Evolutionary conservation across 1,139 yeast genomes (phyloP).

Genomic region (Groenewaldozyma sp.): DNA sequence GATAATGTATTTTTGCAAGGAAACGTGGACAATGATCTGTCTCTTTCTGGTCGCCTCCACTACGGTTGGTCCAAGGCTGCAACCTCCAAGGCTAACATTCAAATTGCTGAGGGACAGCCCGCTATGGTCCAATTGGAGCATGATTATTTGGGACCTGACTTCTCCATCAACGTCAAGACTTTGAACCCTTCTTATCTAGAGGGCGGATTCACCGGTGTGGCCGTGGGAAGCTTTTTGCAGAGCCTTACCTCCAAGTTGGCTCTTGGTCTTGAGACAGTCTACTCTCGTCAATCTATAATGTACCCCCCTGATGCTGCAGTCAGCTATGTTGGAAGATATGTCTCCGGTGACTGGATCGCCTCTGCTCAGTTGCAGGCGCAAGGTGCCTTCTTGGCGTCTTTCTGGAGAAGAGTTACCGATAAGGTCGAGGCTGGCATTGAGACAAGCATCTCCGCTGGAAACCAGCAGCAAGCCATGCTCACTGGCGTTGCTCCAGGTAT

Average conservation of each 20-base stretch:
- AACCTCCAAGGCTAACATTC: constrained; percentile 79
- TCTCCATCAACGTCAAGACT: constrained; percentile 79
- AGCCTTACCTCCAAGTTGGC: constrained; percentile 76
- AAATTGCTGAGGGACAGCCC: constrained; percentile 83
- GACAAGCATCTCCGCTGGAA: constrained; percentile 72
- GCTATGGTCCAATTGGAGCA: constrained; percentile 95
- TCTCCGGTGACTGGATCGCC: constrained; percentile 82
- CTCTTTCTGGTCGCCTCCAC: constrained; percentile 83
- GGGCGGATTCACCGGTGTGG: constrained; percentile 80
- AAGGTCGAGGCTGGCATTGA: constrained; percentile 96
- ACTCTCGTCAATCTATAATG: constrained; percentile 65
- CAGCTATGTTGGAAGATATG: constrained; percentile 85
- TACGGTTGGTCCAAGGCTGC: constrained; percentile 81
- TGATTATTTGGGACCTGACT: constrained; percentile 86
- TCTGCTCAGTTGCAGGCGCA: constrained; percentile 91
- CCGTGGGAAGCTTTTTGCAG: constrained; percentile 86
- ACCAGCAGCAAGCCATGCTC: constrained; percentile 50
- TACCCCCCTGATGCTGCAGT: constrained; percentile 90
- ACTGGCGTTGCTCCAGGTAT: constrained; percentile 74
- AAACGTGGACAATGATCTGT: constrained; percentile 76
- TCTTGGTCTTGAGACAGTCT: constrained; percentile 87
- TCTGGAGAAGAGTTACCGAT: constrained; percentile 89
- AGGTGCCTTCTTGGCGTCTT: constrained; percentile 81
- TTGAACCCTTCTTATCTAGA: constrained; percentile 77
- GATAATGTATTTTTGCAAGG: constrained; percentile 87